Evolutionary conservation across 768 basidiomycete species (phyloP), one percentile per base, ranked within the genome.

Genomic region (Pholiota conissans): DNA sequence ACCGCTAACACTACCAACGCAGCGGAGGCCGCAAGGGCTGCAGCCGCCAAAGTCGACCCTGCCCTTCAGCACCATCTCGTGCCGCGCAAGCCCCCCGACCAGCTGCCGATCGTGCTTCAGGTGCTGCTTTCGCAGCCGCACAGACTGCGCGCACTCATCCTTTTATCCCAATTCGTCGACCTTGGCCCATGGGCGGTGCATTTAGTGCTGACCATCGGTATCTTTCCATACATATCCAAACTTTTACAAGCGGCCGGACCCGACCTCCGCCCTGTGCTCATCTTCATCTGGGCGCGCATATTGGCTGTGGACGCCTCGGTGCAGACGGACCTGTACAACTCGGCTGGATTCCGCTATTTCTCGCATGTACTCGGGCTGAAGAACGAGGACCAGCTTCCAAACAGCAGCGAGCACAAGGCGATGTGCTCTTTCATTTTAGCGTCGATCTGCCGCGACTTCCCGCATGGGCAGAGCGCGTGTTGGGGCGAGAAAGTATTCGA

Each of bases 131-230:
- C 95, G 5, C 97, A 98, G 67, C 92, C 93, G 0, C 95, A 98
- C 72, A 89, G 97, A 37, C 85, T 98, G 5, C 87, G 94, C 6
- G 97, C 97, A 2, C 86, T 99, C 59, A 96, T 98, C 62, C 85
- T 98, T 22, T 83, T 99, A 5, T 96, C 95, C 30, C 93, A 95
- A 74, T 99, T 98, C 64, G 94, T 98, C 65, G 97, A 99, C 69
- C 84, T 99, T 6, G 97, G 97, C 0, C 95, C 97, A 11, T 98
- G 97, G 96, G 97, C 97, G 0, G 97, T 98, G 48, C 91, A 97
- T 63, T 85, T 98, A 13, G 95, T 96, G 11, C 80, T 99, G 32
- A 90, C 90, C 5, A 98, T 99, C 65, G 97, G 97, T 11, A 98
- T 98, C 67, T 98, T 98, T 77, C 96, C 97, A 3, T 99, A 98